Evolutionary conservation across 345 rosid genomes (phyloP).

Genomic region (Salix caprea): DNA sequence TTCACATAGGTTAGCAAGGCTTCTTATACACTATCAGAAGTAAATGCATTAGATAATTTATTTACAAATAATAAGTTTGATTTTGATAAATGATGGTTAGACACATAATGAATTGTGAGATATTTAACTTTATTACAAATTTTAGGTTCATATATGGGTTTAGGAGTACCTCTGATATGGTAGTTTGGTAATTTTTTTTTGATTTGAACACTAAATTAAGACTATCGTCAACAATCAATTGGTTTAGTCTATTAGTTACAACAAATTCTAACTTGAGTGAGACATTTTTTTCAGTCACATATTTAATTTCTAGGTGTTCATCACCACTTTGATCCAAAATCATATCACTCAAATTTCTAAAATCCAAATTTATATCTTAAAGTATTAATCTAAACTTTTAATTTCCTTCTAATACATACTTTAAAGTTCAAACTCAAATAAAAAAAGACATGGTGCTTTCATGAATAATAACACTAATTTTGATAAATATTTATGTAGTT

Average conservation of each 20-base stretch:
- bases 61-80: not conserved
- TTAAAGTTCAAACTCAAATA: not conserved
- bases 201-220: not conserved
- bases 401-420: not conserved
- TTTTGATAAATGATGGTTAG: not conserved
- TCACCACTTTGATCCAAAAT: no score
- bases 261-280: fast-evolving
- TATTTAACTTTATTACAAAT: not conserved
- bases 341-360: no score
- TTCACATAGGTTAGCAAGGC: not conserved
- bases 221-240: not conserved
- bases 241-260: not conserved
- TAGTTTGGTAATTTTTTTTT: fast-evolving
- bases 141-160: not conserved
- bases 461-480: not conserved
- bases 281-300: fast-evolving
- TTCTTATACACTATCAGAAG: not conserved
- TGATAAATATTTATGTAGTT: not conserved
- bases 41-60: not conserved
- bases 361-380: no score
- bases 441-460: not conserved
- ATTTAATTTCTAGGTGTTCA: no score
- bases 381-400: not conserved
- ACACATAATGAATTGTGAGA: not conserved
- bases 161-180: not conserved